These are phyloP conservation scores for Imleria badia DNA, from an alignment of 768 basidiomycete genomes.

Conservation along the genomic window DNA sequence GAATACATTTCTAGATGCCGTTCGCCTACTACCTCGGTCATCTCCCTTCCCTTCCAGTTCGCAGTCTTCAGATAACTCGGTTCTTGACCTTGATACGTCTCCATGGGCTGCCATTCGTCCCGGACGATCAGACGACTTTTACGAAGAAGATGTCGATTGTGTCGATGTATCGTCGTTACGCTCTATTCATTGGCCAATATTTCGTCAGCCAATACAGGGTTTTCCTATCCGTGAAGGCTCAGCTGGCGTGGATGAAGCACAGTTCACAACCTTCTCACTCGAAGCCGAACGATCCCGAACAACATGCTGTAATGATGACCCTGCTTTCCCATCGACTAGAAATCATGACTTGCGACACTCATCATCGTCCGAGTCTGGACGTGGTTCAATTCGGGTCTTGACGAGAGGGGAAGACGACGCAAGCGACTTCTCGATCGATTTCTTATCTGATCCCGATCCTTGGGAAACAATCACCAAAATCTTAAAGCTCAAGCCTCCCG, in stretches of 20 bases:
- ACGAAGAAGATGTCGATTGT: neutral
- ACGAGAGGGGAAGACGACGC: neutral
- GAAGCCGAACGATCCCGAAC: neutral
- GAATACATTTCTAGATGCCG: neutral
- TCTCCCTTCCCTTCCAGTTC: slow-evolving; percentile 22
- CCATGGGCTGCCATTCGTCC: slow-evolving; percentile 4
- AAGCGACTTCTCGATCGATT: slow-evolving; percentile 18
- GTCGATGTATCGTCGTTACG: neutral
- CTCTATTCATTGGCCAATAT: neutral
- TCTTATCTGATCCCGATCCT: slow-evolving; percentile 32
- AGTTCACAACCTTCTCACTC: neutral
- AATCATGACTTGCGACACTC: neutral
- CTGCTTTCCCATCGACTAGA: neutral
- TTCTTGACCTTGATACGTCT: slow-evolving; percentile 27
- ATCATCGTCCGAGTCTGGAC: neutral
- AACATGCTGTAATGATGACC: neutral
- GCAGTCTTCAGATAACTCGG: slow-evolving; percentile 11
- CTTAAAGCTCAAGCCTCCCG: slow-evolving; percentile 13
- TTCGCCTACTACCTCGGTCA: slow-evolving; percentile 19
- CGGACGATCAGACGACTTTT: neutral
- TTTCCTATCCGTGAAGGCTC: neutral
- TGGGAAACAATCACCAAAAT: slow-evolving; percentile 33
- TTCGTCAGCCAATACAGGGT: neutral
- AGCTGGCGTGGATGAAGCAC: neutral
- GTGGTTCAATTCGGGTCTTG: neutral